These are phyloP conservation scores for Beauveria sp. DNA, from an alignment of 2,329 filamentous ascomycete genomes.

Conservation along the genomic window DNA sequence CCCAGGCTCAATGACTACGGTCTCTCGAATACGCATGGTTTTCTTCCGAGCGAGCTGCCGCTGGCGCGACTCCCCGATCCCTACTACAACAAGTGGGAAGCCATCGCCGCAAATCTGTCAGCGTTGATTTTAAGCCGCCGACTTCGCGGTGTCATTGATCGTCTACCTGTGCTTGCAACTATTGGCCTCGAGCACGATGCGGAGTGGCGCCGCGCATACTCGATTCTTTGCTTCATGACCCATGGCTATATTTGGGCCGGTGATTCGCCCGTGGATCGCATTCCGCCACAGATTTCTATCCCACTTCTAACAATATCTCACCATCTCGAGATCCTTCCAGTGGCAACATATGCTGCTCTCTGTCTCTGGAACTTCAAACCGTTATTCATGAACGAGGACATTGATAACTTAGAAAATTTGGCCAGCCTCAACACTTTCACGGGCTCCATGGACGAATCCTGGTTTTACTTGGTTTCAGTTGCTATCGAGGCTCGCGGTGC, in stretches of 20 bases:
- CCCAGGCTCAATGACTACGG: slow-evolving; percentile 69
- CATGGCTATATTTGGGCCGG: slow-evolving; percentile 97
- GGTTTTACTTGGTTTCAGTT: slow-evolving; percentile 95
- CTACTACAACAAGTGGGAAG: slow-evolving; percentile 95
- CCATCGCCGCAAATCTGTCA: slow-evolving; percentile 77
- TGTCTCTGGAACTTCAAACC: slow-evolving; percentile 97
- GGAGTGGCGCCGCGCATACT: slow-evolving; percentile 93
- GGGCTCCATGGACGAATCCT: slow-evolving; percentile 90
- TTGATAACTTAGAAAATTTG: slow-evolving; percentile 81
- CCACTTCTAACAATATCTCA: slow-evolving; percentile 72
- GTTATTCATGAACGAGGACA: slow-evolving; percentile 72
- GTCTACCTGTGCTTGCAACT: slow-evolving; percentile 76
- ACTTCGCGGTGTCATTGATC: slow-evolving; percentile 70
- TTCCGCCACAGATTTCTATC: slow-evolving; percentile 76
- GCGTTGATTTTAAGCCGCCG: slow-evolving; percentile 78
- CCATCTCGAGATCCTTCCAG: slow-evolving; percentile 77
- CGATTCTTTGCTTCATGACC: slow-evolving; percentile 80
- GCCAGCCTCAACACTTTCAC: slow-evolving; percentile 86
- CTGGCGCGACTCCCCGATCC: slow-evolving; percentile 74
- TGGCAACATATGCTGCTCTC: slow-evolving; percentile 87
- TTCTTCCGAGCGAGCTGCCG: slow-evolving; percentile 75
- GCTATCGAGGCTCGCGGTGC: slow-evolving; percentile 91
- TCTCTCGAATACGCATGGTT: slow-evolving; percentile 71
- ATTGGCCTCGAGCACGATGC: slow-evolving; percentile 71
- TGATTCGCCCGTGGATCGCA: slow-evolving; percentile 66